Conservation (phyloP, 1,284 basidiomycete species). For the Heterobasidion parviporum region DNA sequence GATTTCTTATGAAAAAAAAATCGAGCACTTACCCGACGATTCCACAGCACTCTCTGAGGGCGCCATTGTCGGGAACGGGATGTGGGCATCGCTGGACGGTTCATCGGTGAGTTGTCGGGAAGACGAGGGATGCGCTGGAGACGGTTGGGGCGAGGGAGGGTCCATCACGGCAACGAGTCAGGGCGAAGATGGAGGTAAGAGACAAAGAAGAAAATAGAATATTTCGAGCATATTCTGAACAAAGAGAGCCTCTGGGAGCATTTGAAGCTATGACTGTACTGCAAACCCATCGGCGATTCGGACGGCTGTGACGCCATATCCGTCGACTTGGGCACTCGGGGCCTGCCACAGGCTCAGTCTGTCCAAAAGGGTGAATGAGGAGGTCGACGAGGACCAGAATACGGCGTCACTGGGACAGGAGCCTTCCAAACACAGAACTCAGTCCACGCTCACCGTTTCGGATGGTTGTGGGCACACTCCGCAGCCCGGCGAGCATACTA, state of each 20-base stretch:
- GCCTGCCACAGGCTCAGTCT: neutral
- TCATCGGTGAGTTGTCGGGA: conserved; percentile 2
- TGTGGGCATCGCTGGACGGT: neutral
- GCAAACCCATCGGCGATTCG: neutral
- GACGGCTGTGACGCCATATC: neutral
- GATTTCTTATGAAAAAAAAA: neutral
- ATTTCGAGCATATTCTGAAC: neutral
- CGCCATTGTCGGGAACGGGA: neutral
- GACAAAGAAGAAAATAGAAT: neutral
- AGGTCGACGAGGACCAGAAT: too few relatives aligned
- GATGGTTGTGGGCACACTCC: too few relatives aligned
- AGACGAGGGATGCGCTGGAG: neutral
- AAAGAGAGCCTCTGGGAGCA: neutral
- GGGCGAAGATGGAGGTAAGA: neutral
- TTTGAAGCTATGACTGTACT: neutral
- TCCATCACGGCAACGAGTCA: neutral
- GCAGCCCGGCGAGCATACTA: neutral
- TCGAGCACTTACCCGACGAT: neutral
- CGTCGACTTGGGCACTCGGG: neutral
- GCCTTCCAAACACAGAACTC: too few relatives aligned
- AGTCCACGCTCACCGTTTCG: too few relatives aligned
- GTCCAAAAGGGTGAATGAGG: too few relatives aligned
- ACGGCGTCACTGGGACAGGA: too few relatives aligned
- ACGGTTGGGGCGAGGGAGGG: neutral
- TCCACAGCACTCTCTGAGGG: neutral